Percentiles rank a stretch among this genome's conserved stretches.
These are phyloP conservation scores for Metschnikowia anglica DNA, from an alignment of 805 yeast genomes.

Conservation along the genomic window DNA sequence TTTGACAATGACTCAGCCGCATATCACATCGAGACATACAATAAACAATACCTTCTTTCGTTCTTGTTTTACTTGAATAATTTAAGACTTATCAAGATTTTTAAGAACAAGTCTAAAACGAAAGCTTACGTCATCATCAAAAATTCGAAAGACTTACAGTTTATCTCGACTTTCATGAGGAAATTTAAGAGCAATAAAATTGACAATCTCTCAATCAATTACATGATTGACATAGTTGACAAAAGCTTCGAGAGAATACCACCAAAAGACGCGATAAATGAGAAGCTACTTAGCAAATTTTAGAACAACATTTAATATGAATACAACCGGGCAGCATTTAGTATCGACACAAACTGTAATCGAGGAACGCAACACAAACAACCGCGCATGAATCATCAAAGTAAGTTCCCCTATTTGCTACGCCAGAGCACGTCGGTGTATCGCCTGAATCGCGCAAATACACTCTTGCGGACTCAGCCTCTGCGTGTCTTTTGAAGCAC, in stretches of 20 bases:
- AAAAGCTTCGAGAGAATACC: slow-evolving; percentile 25
- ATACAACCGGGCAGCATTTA: too few relatives aligned
- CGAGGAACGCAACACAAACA: too few relatives aligned
- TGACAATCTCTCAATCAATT: slow-evolving; percentile 25
- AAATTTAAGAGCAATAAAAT: slow-evolving; percentile 18
- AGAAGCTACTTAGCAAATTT: not conserved
- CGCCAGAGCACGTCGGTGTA: too few relatives aligned
- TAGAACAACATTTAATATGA: too few relatives aligned
- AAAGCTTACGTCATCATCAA: slow-evolving; percentile 38
- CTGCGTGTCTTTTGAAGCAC: not conserved
- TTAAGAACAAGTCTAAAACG: slow-evolving; percentile 43
- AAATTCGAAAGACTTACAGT: slow-evolving; percentile 29
- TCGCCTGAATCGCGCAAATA: not conserved
- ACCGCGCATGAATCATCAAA: too few relatives aligned
- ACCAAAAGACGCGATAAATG: not conserved
- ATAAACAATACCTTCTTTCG: slow-evolving; percentile 43
- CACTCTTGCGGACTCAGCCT: not conserved
- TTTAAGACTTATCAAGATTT: slow-evolving; percentile 34
- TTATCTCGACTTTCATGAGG: slow-evolving; percentile 26
- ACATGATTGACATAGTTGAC: slow-evolving; percentile 37
- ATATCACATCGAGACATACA: slow-evolving; percentile 34
- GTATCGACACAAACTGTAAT: too few relatives aligned
- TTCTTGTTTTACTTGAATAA: slow-evolving; percentile 40
- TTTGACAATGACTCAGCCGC: slow-evolving; percentile 17
- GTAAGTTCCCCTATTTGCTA: too few relatives aligned